Conservation (phyloP, 2,329 filamentous ascomycete species). For the Ampelomyces quisqualis region DNA sequence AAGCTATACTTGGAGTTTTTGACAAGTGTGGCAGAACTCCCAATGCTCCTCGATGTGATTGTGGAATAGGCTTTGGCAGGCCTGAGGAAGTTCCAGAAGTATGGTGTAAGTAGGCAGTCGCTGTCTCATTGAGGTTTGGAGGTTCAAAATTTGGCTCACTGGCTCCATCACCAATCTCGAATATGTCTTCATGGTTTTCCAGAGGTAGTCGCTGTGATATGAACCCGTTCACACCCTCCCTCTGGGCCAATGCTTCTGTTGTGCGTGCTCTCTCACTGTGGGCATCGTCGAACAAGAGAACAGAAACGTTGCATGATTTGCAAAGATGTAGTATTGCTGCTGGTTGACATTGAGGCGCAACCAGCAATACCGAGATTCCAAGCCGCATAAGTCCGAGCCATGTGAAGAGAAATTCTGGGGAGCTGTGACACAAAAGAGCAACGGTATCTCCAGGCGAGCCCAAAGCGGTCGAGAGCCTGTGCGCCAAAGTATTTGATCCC, state of each 20-base stretch:
- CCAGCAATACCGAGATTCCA: constrained; percentile 57
- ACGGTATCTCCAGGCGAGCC: constrained; percentile 38
- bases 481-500: constrained; percentile 42
- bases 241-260: constrained; percentile 20
- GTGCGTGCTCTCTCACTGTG: constrained; percentile 39
- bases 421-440: constrained; percentile 59
- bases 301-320: constrained; percentile 44
- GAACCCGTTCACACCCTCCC: constrained; percentile 10
- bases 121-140: constrained; percentile 25
- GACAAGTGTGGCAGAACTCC: constrained; percentile 56
- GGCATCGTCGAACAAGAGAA: constrained; percentile 51
- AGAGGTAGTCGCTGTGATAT: constrained; percentile 18
- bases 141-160: constrained; percentile 8
- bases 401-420: constrained; percentile 58
- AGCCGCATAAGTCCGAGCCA: constrained; percentile 62
- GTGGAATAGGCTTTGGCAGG: constrained; percentile 62
- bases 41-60: constrained; percentile 58
- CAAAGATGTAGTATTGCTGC: constrained; percentile 58
- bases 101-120: constrained; percentile 61
- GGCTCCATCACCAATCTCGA: constrained; percentile 19
- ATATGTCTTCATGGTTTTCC: constrained; percentile 22
- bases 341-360: constrained; percentile 54
- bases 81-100: constrained; percentile 67
- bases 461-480: constrained; percentile 24
- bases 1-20: constrained; percentile 44